Conservation (phyloP, 2,329 filamentous ascomycete genomes). For the Calonectria hongkongensis region DNA sequence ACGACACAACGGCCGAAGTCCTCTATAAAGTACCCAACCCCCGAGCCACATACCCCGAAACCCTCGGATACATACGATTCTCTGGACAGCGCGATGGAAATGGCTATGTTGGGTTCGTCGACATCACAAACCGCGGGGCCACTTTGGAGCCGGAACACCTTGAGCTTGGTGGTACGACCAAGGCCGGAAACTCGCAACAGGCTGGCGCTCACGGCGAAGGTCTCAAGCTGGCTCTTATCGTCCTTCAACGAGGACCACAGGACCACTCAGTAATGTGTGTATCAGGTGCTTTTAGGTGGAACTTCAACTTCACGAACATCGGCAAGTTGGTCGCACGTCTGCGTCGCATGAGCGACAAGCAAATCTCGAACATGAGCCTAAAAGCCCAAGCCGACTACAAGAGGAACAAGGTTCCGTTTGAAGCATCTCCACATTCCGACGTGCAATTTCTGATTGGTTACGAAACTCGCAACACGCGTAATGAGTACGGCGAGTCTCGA, state of each 20-base stretch:
- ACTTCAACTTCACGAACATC: constrained; percentile 56
- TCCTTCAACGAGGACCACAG: constrained; percentile 52
- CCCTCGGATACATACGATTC: constrained; percentile 58
- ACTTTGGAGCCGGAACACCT: constrained; percentile 57
- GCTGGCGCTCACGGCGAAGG: constrained; percentile 58
- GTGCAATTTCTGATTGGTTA: constrained; percentile 39
- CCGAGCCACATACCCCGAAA: constrained; percentile 32
- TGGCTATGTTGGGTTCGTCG: constrained; percentile 49
- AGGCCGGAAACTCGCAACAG: constrained; percentile 45
- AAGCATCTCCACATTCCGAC: neutral
- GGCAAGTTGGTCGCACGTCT: constrained; percentile 47
- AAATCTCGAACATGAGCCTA: neutral
- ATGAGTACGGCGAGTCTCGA: neutral
- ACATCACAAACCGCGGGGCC: constrained; percentile 55
- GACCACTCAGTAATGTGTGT: constrained; percentile 55
- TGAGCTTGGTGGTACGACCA: constrained; percentile 55
- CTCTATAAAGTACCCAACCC: constrained; percentile 50
- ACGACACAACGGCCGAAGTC: constrained; percentile 48
- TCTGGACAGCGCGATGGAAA: constrained; percentile 38
- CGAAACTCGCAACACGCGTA: neutral
- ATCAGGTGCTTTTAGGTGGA: constrained; percentile 54
- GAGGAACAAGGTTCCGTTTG: constrained; percentile 20
- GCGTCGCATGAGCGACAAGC: constrained; percentile 30
- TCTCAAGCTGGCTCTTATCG: constrained; percentile 56
- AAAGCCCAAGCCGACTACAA: neutral